These are phyloP conservation scores for Fusarium multiceps DNA, from an alignment of 2,329 filamentous ascomycete genomes.

Conservation along the genomic window DNA sequence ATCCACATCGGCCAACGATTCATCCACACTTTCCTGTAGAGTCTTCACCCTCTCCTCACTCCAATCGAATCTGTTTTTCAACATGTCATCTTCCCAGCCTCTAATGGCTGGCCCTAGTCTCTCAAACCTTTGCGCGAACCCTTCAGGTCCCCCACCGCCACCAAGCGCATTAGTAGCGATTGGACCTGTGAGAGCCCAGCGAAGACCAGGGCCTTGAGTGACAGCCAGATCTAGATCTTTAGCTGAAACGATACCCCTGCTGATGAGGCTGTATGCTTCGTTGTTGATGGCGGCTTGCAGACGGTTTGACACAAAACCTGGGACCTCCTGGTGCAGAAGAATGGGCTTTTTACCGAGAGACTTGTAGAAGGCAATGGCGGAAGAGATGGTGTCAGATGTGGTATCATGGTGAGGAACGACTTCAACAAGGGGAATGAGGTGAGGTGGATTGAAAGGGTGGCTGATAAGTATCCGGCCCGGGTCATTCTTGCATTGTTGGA, in stretches of 20 bases:
- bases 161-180: conserved; percentile 1
- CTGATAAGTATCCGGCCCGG: neutral
- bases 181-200: neutral
- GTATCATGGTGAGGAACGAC: neutral
- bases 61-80: neutral
- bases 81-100: neutral
- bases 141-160: neutral
- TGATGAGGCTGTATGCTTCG: neutral
- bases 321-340: neutral
- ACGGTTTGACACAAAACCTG: neutral
- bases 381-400: neutral
- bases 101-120: neutral
- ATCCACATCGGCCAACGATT: neutral
- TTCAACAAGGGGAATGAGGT: neutral
- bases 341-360: neutral
- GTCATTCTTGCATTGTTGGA: neutral
- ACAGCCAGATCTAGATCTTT: neutral
- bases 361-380: neutral
- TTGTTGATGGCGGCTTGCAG: neutral
- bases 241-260: neutral
- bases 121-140: neutral
- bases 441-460: neutral
- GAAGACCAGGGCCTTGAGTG: neutral
- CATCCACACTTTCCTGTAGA: neutral
- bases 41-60: neutral